Conservation (phyloP, 352 stramenopile genomes). For the Pythium biforme region DNA sequence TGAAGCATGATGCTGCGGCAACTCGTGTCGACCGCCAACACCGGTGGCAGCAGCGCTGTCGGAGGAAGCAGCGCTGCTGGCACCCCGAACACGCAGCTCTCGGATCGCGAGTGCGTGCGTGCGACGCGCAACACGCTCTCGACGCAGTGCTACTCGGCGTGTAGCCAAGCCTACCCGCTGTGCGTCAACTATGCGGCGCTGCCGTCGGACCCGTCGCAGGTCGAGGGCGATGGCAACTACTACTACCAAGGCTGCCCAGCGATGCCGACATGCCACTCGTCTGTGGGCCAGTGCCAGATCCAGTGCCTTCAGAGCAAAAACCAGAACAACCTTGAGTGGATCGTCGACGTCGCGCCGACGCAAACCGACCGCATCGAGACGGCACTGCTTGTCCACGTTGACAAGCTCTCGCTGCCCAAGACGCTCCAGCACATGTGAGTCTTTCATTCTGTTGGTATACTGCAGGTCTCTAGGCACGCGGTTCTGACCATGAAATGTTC, state of each 20-base stretch:
- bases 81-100: neutral
- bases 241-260: constrained; percentile 63
- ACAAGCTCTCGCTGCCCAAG: constrained; percentile 47
- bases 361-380: constrained; percentile 67
- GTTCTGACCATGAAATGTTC: too few species aligned
- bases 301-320: constrained; percentile 60
- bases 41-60: neutral
- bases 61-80: neutral
- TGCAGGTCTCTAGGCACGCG: neutral
- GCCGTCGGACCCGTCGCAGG: constrained; percentile 27
- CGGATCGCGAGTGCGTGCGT: constrained; percentile 29
- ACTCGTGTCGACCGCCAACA: constrained; percentile 12
- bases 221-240: constrained; percentile 50
- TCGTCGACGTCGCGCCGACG: constrained; percentile 55
- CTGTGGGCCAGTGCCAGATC: constrained; percentile 56
- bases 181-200: constrained; percentile 63
- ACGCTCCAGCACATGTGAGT: constrained; percentile 64
- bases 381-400: constrained; percentile 52
- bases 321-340: constrained; percentile 37
- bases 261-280: constrained; percentile 46
- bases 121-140: constrained; percentile 56
- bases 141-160: constrained; percentile 53
- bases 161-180: constrained; percentile 31
- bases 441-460: neutral
- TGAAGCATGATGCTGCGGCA: neutral